Base-by-base conservation (phyloP, 768 basidiomycete genomes). In the Kwoniella botswanensis region DNA sequence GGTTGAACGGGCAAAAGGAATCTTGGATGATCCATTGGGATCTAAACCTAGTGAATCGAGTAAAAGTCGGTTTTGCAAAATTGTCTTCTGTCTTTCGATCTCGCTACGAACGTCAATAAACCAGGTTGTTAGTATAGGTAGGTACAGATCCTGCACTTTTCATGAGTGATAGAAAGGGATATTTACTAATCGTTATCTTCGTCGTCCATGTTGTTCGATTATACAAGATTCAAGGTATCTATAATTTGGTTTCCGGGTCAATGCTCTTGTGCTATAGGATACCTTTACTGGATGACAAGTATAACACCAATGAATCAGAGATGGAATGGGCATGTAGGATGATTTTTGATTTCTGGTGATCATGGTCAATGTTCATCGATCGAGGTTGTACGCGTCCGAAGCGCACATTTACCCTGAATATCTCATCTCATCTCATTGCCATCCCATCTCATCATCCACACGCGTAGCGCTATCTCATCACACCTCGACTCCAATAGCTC, bases 181-280 rank as follows among this genome's bases (percentile, higher is more conserved):
- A 73, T 79, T 58, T 62, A 82, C 81, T 82, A 82, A 59, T 80
- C 77, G 65, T 76, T 82, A 61, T 78, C 76, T 50, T 81, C 79
- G 68, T 80, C 79, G 71, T 77, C 76, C 76, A 77, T 79, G 10
- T 70, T 70, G 64, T 10, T 55, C 10, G 24, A 41, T 41, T 26
- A 13, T 58, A 3, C 41, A 24, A 12, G 10, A 5, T 13, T 12
- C 35, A 35, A 35, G 5, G 6, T 6, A 7, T 9, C 35, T 6
- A 35, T 35, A 35, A 9, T 5, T 35, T 35, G 35, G 7, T 6
- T 35, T 9, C 35, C 35, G 5, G 35, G 35, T 35, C 7, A 1
- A 0, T 35, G 35, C 6, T 35, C 35, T 35, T 35, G 35, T 35
- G 35, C 35, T 35, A 1, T 35, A 35, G 35, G 1, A 6, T 35